Conservation (phyloP, 176 grass and related monocot genomes). For the Bothriochloa decipiens region DNA sequence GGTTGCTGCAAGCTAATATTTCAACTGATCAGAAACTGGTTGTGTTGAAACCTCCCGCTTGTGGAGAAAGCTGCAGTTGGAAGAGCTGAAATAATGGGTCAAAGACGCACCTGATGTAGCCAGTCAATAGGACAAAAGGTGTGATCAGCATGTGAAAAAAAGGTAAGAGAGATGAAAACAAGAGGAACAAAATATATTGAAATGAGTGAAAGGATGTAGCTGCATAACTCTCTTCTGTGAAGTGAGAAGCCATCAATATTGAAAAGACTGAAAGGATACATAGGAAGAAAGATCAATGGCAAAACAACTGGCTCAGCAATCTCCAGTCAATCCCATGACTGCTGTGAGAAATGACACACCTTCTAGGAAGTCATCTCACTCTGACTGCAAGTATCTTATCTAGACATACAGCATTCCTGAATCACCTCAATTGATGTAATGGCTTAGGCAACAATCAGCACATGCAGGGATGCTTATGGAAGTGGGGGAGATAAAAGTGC, state of each 20-base stretch:
- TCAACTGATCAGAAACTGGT: slow-evolving; percentile 46
- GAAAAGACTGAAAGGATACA: slow-evolving; percentile 47
- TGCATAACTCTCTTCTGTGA: slow-evolving; percentile 49
- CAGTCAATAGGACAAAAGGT: slow-evolving; percentile 53
- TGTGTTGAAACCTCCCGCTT: slow-evolving; percentile 26
- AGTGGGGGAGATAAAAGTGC: no score
- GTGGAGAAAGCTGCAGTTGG: slow-evolving; percentile 58
- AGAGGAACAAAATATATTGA: slow-evolving; percentile 42
- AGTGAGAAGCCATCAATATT: slow-evolving; percentile 45
- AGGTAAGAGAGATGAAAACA: no score
- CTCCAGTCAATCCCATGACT: no score
- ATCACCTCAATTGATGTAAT: no score
- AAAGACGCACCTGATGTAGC: slow-evolving; percentile 37
- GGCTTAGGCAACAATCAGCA: not conserved
- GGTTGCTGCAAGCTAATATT: slow-evolving; percentile 37
- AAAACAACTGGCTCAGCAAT: slow-evolving; percentile 44
- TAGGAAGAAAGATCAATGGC: slow-evolving; percentile 55
- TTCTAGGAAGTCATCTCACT: slow-evolving; percentile 48
- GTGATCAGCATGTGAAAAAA: slow-evolving; percentile 58
- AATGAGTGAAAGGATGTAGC: slow-evolving; percentile 69
- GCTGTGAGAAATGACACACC: slow-evolving; percentile 33
- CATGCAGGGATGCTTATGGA: no score
- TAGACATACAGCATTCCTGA: no score
- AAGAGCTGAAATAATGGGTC: slow-evolving; percentile 59
- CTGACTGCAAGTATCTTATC: slow-evolving; percentile 59